Base-by-base conservation (phyloP, 1,284 basidiomycete species). In the Leccinum subrobustum region DNA sequence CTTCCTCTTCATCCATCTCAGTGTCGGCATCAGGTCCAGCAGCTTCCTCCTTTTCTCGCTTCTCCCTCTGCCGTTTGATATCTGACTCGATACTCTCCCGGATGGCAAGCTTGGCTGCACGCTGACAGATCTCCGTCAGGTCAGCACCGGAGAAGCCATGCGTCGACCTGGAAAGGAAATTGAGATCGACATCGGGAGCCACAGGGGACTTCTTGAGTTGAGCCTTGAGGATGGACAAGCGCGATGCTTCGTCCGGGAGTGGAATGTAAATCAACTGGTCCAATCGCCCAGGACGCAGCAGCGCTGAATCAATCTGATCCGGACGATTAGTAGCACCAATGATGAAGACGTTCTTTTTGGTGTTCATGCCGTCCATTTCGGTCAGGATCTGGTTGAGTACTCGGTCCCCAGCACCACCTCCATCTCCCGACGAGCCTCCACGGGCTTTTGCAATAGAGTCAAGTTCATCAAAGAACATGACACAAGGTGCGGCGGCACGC, bases 391-490 rank as follows among this genome's bases (percentile, higher is more conserved):
- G 95, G 79, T 98, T 97, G 63, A 98, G 85, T 9, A 98, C 96
- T 81, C 97, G 95, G 76, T 99, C 97, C 54, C 95, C 90, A 7
- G 96, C 96, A 64, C 96, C 97, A 67, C 96, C 96, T 60, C 81
- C 96, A 74, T 98, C 96, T 57, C 94, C 95, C 14, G 84, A 80
- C 2, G 85, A 82, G 18, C 82, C 81, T 63, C 96, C 96, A 79
- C 97, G 93, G 56, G 95, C 87, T 81, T 98, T 98, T 59, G 96
- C 96, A 70, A 99, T 98, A 11, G 96, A 97, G 76, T 99, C 96
- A 73, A 99, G 83, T 79, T 99, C 96, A 72, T 99, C 96, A 78
- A 99, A 99, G 91, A 99, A 99, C 95, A 99, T 98, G 67, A 99
- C 95, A 77, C 96, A 98, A 50, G 97, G 97, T 7, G 96, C 96